Conservation (phyloP, 108 stramenopile species). For the Nannochloropsis gaditana region DNA sequence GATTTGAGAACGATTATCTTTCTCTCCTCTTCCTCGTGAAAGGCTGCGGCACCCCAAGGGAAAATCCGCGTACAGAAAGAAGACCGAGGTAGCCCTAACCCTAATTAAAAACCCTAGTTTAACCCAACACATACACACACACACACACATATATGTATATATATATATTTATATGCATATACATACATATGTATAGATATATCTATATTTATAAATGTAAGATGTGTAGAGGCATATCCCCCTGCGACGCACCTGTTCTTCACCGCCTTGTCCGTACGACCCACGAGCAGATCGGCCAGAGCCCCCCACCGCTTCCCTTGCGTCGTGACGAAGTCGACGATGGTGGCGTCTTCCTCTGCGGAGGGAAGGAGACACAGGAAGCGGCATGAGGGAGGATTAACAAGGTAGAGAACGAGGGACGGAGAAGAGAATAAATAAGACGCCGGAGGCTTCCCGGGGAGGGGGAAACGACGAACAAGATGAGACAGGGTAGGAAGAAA, state of each 20-base stretch:
- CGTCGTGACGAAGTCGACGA: background rate
- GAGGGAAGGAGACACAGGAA: background rate
- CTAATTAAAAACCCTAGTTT: too few relatives aligned
- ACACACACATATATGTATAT: too few relatives aligned
- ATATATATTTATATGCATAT: too few relatives aligned
- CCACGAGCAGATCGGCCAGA: background rate
- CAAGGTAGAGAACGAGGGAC: background rate
- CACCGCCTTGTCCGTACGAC: background rate
- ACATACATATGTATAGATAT: too few relatives aligned
- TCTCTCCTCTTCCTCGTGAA: too few relatives aligned
- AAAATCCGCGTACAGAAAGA: too few relatives aligned
- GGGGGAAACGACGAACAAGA: background rate
- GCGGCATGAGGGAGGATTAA: background rate
- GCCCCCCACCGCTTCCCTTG: background rate
- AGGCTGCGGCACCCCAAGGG: too few relatives aligned
- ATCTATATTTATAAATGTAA: too few relatives aligned
- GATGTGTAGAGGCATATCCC: background rate
- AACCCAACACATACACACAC: too few relatives aligned
- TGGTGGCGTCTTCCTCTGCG: background rate
- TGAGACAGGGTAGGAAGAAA: background rate
- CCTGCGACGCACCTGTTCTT: background rate
- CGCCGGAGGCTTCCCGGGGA: background rate
- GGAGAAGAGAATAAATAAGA: background rate
- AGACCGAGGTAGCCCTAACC: too few relatives aligned
- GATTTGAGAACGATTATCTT: too few relatives aligned